Evolutionary conservation across 176 grass and related monocot genomes (phyloP).

Genomic region (Carex pumila): DNA sequence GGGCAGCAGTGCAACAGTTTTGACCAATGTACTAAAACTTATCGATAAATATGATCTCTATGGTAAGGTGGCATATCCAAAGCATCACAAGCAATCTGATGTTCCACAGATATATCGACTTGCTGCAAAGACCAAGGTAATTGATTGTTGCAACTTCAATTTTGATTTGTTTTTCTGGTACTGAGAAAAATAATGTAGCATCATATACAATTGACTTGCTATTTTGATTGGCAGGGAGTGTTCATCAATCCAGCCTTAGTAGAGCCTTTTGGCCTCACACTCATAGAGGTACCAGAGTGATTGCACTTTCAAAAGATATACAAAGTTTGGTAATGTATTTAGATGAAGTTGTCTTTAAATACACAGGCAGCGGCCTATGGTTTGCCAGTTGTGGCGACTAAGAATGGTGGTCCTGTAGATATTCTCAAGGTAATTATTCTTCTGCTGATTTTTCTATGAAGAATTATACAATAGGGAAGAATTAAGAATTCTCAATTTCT

Average conservation of each 20-base stretch:
- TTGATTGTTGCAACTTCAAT: not conserved
- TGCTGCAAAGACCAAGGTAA: constrained; percentile 85
- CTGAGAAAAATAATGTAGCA: not conserved
- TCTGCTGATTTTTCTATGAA: not conserved
- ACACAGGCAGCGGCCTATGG: constrained; percentile 86
- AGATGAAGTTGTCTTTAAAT: not conserved
- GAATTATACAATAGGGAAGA: not conserved
- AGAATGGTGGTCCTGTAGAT: constrained; percentile 94
- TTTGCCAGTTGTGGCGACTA: constrained; percentile 74
- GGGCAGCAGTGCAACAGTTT: constrained; percentile 43
- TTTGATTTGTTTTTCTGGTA: not conserved
- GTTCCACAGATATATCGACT: constrained; percentile 86
- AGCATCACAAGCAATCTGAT: constrained; percentile 90
- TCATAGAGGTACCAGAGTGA: constrained; percentile 53
- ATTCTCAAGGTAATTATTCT: constrained; percentile 54
- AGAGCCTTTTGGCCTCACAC: constrained; percentile 84
- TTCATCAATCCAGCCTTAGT: constrained; percentile 95
- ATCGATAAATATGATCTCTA: constrained; percentile 88
- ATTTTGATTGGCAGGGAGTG: constrained; percentile 43
- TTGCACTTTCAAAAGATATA: not conserved
- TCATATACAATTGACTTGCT: not conserved
- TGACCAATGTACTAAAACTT: constrained; percentile 74
- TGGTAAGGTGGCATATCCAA: constrained; percentile 89
- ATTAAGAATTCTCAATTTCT: not conserved
- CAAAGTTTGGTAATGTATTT: not conserved